Evolutionary conservation across 305 asterid species (phyloP).

Genomic region (Euphrasia arctica): DNA sequence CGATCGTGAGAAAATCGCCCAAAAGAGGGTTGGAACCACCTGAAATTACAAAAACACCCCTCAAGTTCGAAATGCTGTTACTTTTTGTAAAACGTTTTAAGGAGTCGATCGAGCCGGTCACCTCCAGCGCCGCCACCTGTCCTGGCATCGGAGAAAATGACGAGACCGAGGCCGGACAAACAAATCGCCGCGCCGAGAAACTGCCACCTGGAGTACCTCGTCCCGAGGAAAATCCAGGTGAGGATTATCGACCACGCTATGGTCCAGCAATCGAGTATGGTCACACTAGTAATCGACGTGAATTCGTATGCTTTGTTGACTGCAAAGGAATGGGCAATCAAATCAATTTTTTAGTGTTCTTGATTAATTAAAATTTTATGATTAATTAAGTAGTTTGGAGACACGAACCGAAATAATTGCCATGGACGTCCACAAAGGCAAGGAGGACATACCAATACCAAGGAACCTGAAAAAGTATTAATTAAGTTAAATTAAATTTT

Average conservation of each 20-base stretch:
- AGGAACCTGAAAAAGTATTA: slow-evolving; percentile 47
- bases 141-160: slow-evolving; percentile 63
- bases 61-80: too few species aligned
- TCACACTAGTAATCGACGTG: slow-evolving; percentile 78
- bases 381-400: not conserved
- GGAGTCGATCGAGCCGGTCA: too few species aligned
- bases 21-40: slow-evolving; percentile 75
- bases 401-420: slow-evolving; percentile 64
- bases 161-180: slow-evolving; percentile 54
- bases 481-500: not conserved
- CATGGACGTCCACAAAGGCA: slow-evolving; percentile 69
- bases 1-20: slow-evolving; percentile 65
- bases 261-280: slow-evolving; percentile 72
- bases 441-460: slow-evolving; percentile 82
- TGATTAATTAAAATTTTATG: not conserved
- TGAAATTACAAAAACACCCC: slow-evolving; percentile 20
- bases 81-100: too few species aligned
- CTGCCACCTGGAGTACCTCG: slow-evolving; percentile 54
- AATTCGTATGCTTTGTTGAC: slow-evolving; percentile 71
- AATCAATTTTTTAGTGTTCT: not conserved
- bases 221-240: slow-evolving; percentile 61
- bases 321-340: slow-evolving; percentile 28
- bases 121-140: slow-evolving; percentile 40
- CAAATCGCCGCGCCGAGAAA: slow-evolving; percentile 66
- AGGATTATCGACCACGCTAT: slow-evolving; percentile 70